Evolutionary conservation across 208 protist genomes (phyloP), one percentile per base, ranked within the genome.

Genomic region (Acanthamoeba lenticulata): DNA sequence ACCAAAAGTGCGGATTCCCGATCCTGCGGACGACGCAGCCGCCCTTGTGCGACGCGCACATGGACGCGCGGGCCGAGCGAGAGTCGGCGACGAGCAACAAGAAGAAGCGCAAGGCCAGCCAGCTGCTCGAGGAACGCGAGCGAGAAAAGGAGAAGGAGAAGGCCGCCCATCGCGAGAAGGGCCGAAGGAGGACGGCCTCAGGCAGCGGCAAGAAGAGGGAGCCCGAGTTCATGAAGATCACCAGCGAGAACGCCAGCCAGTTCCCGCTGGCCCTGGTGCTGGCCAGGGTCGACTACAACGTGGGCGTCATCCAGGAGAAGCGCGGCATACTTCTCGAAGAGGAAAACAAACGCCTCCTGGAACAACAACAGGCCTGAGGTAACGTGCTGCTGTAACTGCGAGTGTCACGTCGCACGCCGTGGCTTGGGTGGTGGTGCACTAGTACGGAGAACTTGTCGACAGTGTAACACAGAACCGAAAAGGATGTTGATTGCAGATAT

Each of bases 61-160:
- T 69, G 55, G 85, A 67, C 32, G 52, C 55, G 15, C 24, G 38
- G 11, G 45, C 85, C 57, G 36, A 91, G 55, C 17, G 19, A 40
- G 42, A 36, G 67, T 5, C 38, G 67, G 67, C 67, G n/a, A n/a
- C n/a, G n/a, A 36, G n/a, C 24, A 38, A 36, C 38, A 29, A 47
- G 40, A 91, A 72, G 57, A 91, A 91, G 57, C 85, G 85, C 24
- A 91, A 91, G 57, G 45, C 36, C 32, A 91, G 57, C 36, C 55
- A 62, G 36, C 45, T 62, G n/a, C 32, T 72, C 85, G 57, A 91
- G 34, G 55, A 72, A 21, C 32, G 38, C 6, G 55, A 91, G 19
- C 44, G 69, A 52, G 57, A 88, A 11, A 60, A 88, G 36, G 36
- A 91, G 19, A 72, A 91, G 85, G 57, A 88, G n/a, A 60, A 88